Conservation (phyloP, 345 rosid species). For the Hypericum androsaemum region DNA sequence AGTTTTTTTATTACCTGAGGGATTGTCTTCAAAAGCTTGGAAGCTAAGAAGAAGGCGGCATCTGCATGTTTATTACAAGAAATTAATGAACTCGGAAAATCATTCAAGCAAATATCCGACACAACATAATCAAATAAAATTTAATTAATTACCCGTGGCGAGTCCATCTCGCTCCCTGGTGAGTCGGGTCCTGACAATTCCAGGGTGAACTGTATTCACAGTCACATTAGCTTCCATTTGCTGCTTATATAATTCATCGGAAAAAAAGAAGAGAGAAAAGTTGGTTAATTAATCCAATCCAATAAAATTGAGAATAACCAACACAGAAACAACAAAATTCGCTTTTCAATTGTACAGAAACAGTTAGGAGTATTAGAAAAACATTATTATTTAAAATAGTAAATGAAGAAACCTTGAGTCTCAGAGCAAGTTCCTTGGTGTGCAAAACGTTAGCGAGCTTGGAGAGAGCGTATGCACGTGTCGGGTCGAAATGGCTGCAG, state of each 20-base stretch:
- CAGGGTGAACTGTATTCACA: constrained; percentile 88
- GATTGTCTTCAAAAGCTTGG: constrained; percentile 76
- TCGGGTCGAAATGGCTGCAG: constrained; percentile 66
- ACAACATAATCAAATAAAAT: no score
- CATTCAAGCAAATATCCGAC: no score
- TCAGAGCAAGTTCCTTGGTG: constrained; percentile 79
- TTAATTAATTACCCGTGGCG: constrained; percentile 46
- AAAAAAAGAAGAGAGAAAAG: neutral
- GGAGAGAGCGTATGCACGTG: constrained; percentile 99
- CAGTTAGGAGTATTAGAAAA: neutral
- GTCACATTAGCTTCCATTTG: constrained; percentile 73
- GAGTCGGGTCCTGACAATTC: constrained; percentile 85
- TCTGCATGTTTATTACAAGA: constrained; percentile 30
- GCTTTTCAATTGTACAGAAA: neutral
- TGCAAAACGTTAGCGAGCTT: constrained; percentile 96
- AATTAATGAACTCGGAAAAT: neutral
- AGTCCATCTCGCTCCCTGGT: constrained; percentile 90
- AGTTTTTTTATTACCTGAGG: constrained; percentile 53
- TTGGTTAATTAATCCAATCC: neutral
- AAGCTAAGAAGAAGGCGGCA: constrained; percentile 69
- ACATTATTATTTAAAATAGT: neutral
- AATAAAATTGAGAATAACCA: neutral
- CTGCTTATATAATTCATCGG: constrained; percentile 29
- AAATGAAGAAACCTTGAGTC: constrained; percentile 44
- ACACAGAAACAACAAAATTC: constrained; percentile 24